Evolutionary conservation across 148 eudicot genomes (phyloP), one percentile per base, ranked within the genome.

Genomic region (Talinum fruticosum): DNA sequence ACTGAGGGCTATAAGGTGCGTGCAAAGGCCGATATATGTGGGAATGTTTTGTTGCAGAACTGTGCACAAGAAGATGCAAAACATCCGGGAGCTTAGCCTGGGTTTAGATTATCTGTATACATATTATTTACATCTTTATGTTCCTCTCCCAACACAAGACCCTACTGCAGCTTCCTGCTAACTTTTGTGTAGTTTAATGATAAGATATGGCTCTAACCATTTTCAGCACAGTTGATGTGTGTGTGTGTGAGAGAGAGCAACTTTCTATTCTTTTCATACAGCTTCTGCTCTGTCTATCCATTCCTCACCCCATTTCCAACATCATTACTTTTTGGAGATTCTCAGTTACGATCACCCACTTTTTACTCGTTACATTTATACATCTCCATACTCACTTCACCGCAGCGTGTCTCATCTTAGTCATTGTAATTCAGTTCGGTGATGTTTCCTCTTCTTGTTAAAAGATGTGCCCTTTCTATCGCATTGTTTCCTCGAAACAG

Each of bases 241-340:
- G n/a, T n/a, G n/a, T n/a, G n/a, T n/a, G n/a, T n/a, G n/a, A n/a
- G n/a, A 36, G 53, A 70, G 10, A 53, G 75, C 15, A n/a, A 59
- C 75, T 70, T 34, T 53, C 75, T 44, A 73, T 26, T 49, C 79
- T 78, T 61, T 65, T 35, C 71, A 41, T 68, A 33, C 45, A 47
- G 47, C 49, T 73, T 14, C 65, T 64, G 62, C 67, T 36, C 57
- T 61, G 36, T 54, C 73, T 38, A 59, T 67, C 73, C 59, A 53
- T 51, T 66, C 73, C 61, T 66, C 38, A 24, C 69, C 53, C 51
- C 19, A 54, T 59, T 35, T 57, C 36, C 54, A 59, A 38, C 67
- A 57, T 77, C 75, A n/a, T 38, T 53, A 72, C 76, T 81, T 72
- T 76, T 34, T 76, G 26, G 73, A 77, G 83, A 81, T 81, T 53